Evolutionary conservation across 2,329 filamentous ascomycete genomes (phyloP).

Genomic region (Hypoxylon sp.): DNA sequence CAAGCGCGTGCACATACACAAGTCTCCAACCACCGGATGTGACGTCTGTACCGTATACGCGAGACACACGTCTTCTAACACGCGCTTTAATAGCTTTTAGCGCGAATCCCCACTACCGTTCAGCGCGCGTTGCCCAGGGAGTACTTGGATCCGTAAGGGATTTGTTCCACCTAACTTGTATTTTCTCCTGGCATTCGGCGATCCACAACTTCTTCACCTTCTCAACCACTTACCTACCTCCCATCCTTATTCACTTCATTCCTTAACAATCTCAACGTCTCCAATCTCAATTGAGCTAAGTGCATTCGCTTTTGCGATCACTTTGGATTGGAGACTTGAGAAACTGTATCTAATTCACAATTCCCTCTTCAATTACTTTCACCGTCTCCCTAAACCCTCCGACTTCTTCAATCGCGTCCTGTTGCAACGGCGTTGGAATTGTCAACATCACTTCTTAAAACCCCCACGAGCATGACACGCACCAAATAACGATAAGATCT

Average conservation of each 20-base stretch:
- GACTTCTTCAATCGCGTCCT: conserved; percentile 13
- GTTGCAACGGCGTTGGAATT: conserved; percentile 7
- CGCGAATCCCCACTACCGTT: conserved; percentile 49
- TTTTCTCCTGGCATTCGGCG: conserved; percentile 34
- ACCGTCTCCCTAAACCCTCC: not conserved
- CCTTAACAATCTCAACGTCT: conserved; percentile 9
- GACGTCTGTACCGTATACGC: conserved; percentile 42
- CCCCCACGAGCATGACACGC: conserved; percentile 30
- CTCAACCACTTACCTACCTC: conserved; percentile 18
- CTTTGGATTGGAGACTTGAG: not conserved
- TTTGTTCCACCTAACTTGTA: conserved; percentile 47
- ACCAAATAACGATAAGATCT: conserved; percentile 19
- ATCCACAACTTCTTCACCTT: conserved; percentile 28
- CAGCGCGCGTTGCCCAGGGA: conserved; percentile 47
- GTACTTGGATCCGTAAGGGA: conserved; percentile 49
- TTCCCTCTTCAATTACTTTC: conserved; percentile 26
- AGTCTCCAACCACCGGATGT: conserved; percentile 36
- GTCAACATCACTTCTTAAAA: conserved; percentile 24
- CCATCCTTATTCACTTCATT: conserved; percentile 18
- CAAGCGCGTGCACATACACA: conserved; percentile 5
- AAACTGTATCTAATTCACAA: not conserved
- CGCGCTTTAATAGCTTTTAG: conserved; percentile 46
- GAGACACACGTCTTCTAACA: conserved; percentile 30
- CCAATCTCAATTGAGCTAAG: conserved; percentile 5
- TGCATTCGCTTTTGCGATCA: not conserved